Evolutionary conservation across 1,139 yeast species (phyloP), one percentile per base, ranked within the genome.

Genomic region (Geotrichum carabidarum): DNA sequence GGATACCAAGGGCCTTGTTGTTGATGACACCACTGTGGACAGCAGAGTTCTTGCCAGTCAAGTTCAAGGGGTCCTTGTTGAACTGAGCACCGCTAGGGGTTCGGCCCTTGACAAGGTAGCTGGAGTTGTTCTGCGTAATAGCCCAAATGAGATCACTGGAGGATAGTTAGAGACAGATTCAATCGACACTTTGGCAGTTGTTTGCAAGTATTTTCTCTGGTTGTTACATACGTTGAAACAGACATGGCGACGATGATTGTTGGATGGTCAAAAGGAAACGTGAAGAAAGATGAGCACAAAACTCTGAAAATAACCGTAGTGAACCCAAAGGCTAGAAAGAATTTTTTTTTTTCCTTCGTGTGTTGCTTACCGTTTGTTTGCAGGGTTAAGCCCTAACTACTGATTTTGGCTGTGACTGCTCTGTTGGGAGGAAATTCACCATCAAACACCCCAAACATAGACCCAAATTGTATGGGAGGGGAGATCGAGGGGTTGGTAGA

Each of bases 51-150:
- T 70, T 68, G 64, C 75, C 76, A 58, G 73, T 66, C 61, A 72
- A 69, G 74, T 77, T 77, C 65, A 77, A 69, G 62, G 80, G 79
- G 70, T 78, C 81, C 57, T 71, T 67, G 61, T 80, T 76, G 68
- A 76, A 71, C 60, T 65, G 67, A 59, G 67, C 68, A 60, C 75
- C 77, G 57, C 76, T 70, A 53, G 66, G 65, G 55, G 66, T 60
- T 57, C 68, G 62, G 64, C 77, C 71, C 75, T 76, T 77, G 61
- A 77, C 79, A 59, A 77, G 70, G 73, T 62, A 76, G 59, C 74
- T 63, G 58, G 76, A 69, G 73, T 76, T 71, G 63, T 69, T 65
- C 63, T 77, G 75, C 72, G 78, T 71, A 55, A 77, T 65, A 63
- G 74, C 75, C 81, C 81, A 77, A 72, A 77, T 66, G 59, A 77